Base-by-base conservation (phyloP, 2,329 filamentous ascomycete species). In the Colletotrichum sp. region DNA sequence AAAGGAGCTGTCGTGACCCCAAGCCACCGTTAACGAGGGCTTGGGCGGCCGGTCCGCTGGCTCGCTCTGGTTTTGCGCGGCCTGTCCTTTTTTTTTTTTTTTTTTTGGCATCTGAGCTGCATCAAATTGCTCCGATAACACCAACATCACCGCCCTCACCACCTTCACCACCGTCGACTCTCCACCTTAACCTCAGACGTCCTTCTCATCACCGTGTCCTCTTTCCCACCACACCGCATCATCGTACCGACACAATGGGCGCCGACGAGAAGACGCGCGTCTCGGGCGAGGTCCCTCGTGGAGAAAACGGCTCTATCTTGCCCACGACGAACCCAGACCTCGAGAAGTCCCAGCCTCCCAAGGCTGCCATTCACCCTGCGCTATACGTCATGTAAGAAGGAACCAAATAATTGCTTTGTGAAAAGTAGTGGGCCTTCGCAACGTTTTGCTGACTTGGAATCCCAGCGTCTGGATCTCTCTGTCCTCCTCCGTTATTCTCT, bases 401-500 rank as follows among this genome's bases (percentile, higher is more conserved):
- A 71, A 24, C n/a, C 13, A 6, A 21, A 21, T 4, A 43, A 64
- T 28, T 7, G 43, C 43, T 13, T 21, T 4, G 43, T 48, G 4
- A 12, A 21, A 48, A 48, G 43, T 10, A 21, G 10, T n/a, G n/a
- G 59, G n/a, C n/a, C 30, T 39, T 43, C 13, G n/a, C 30, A 16
- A 24, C 16, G 7, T 34, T 26, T 26, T 64, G n/a, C n/a, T 32
- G 14, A 59, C 57, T 36, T 10, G 43, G 16, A 21, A 48, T 3
- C 36, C 57, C 85, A 98, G 96, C 81, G 90, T 93, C 80, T 99
- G 97, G 97, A 99, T 99, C 83, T 89, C 93, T 75, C 90, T 98
- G 85, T 98, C 95, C 83, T 98, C 96, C 59, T 95, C 94, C 81
- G 96, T 99, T 83, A 99, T 99, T 84, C 90, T 99, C 77, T 99